A percentile compares a stretch with the other conserved stretches of the same genome.
Conservation (phyloP, 202 grass and related monocot genomes). For the Sporobolus alterniflorus region DNA sequence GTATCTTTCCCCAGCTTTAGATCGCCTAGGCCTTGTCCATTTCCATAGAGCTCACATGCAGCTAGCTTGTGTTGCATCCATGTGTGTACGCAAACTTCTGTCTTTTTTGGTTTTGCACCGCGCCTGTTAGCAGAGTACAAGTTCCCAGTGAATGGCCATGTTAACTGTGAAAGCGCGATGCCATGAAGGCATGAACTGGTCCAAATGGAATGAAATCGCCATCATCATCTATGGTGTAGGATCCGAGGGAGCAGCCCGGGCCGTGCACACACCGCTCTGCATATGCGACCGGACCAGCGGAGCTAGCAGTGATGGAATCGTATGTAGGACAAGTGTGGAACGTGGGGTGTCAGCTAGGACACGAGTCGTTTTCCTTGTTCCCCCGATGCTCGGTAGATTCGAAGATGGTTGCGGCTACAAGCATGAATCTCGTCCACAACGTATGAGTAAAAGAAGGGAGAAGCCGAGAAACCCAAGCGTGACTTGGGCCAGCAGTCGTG, state of each 20-base stretch:
- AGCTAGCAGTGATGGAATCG: not conserved
- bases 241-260: slow-evolving; percentile 30
- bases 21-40: not conserved
- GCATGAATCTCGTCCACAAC: not conserved
- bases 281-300: not conserved
- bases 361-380: not conserved
- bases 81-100: not conserved
- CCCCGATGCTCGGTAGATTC: too few species aligned
- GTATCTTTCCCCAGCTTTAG: not conserved
- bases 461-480: too few species aligned
- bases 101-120: not conserved
- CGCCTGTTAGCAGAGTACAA: too few species aligned
- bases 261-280: not conserved
- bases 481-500: too few species aligned
- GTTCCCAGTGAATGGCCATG: too few species aligned
- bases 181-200: not conserved
- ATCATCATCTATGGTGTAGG: slow-evolving; percentile 7
- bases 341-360: not conserved
- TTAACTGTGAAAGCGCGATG: too few species aligned
- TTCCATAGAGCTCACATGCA: slow-evolving; percentile 33
- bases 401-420: too few species aligned
- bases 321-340: not conserved
- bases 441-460: too few species aligned
- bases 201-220: not conserved
- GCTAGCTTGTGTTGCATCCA: not conserved